Percentiles rank a stretch among this genome's conserved stretches.
Conservation (phyloP, 2,329 filamentous ascomycete genomes). For the Microcyclosporella mali region DNA sequence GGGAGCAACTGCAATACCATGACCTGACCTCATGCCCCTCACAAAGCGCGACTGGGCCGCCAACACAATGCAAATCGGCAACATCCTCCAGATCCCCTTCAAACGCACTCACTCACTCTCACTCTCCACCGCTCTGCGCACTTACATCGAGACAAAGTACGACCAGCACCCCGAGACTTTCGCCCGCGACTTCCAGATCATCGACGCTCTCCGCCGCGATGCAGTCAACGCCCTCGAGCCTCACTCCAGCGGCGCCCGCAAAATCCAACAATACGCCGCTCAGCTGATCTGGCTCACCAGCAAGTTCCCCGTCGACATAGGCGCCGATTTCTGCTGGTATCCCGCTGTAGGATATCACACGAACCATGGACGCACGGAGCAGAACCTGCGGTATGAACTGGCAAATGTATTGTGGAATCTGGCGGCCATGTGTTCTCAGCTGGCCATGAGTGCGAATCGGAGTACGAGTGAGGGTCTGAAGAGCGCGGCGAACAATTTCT, state of each 20-base stretch:
- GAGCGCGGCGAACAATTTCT: conserved; percentile 82
- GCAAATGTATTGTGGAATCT: conserved; percentile 92
- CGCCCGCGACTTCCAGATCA: conserved; percentile 74
- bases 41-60: no score
- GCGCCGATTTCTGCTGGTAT: conserved; percentile 95
- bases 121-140: conserved; percentile 74
- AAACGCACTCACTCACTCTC: conserved; percentile 74
- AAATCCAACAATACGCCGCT: conserved; percentile 84
- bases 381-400: conserved; percentile 72
- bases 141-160: conserved; percentile 97
- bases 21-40: no score
- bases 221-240: conserved; percentile 86
- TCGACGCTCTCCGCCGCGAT: conserved; percentile 75
- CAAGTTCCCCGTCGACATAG: conserved; percentile 96
- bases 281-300: conserved; percentile 89
- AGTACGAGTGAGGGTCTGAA: conserved; percentile 77
- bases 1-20: no score
- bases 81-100: conserved; percentile 77
- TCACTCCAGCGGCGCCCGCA: conserved; percentile 76
- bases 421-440: conserved; percentile 84
- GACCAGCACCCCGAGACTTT: conserved; percentile 99
- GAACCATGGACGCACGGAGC: conserved; percentile 37
- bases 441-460: conserved; percentile 74
- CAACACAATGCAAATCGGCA: conserved; percentile 33
- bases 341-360: conserved; percentile 71